These are phyloP conservation scores for Westerdykella ornata DNA, from an alignment of 2,329 filamentous ascomycete genomes.

Conservation along the genomic window DNA sequence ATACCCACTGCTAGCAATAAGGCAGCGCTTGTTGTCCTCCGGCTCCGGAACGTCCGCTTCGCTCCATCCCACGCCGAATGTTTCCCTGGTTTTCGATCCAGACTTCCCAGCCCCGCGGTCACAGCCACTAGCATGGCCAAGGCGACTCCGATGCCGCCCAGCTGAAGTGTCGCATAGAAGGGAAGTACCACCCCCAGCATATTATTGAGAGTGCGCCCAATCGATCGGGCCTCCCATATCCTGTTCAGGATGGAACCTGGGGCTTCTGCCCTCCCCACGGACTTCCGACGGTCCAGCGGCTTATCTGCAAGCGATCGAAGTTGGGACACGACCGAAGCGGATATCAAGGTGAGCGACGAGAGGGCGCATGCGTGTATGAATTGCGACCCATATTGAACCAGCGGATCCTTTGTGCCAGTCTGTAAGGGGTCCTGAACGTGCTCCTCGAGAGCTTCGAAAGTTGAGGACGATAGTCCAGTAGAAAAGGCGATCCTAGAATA, in stretches of 20 bases:
- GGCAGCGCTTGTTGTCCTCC: conserved; percentile 33
- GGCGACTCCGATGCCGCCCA: conserved; percentile 50
- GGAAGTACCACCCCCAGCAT: conserved; percentile 45
- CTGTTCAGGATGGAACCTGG: background rate
- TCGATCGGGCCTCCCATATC: conserved; percentile 10
- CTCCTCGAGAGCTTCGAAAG: conserved; percentile 1
- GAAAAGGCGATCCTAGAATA: conserved; percentile 17
- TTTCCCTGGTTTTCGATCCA: conserved; percentile 28
- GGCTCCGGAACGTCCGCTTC: conserved; percentile 32
- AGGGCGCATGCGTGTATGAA: conserved; percentile 42
- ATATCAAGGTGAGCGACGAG: conserved; percentile 42
- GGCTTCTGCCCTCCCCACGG: conserved; percentile 5
- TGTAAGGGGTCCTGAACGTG: conserved; percentile 13
- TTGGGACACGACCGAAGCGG: conserved; percentile 40
- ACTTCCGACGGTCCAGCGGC: conserved; percentile 29
- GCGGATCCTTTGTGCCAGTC: conserved; percentile 12
- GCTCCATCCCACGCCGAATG: conserved; percentile 26
- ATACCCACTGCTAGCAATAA: conserved; percentile 29
- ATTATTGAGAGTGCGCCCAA: conserved; percentile 26
- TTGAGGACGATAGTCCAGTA: conserved; percentile 2
- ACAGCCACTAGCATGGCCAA: conserved; percentile 45
- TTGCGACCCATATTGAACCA: conserved; percentile 16
- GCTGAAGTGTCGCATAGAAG: conserved; percentile 50
- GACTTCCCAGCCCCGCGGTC: conserved; percentile 40
- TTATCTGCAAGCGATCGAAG: conserved; percentile 22